Evolutionary conservation across 78 protist genomes (phyloP).

Genomic region (slime mould (Dictyostelium discoideum)): dicty_2.7 NC_007089.4:2071501-2072000

Average conservation of each 20-base stretch:
- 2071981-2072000: no score
- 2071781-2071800: not conserved
- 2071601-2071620: not conserved
- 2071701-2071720: not conserved
- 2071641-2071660: not conserved
- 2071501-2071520: not conserved
- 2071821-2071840: no score
- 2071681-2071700: not conserved
- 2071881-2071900: no score
- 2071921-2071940: no score
- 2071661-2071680: not conserved
- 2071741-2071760: not conserved
- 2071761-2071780: not conserved
- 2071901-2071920: no score
- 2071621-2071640: constrained; percentile 26
- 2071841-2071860: no score
- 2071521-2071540: not conserved
- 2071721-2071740: not conserved
- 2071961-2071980: no score
- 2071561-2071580: not conserved
- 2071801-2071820: not conserved
- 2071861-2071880: no score
- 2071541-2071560: not conserved
- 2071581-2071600: not conserved
- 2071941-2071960: no score